Evolutionary conservation across 805 yeast species (phyloP).

Genomic region (Lipomyces sp.): DNA sequence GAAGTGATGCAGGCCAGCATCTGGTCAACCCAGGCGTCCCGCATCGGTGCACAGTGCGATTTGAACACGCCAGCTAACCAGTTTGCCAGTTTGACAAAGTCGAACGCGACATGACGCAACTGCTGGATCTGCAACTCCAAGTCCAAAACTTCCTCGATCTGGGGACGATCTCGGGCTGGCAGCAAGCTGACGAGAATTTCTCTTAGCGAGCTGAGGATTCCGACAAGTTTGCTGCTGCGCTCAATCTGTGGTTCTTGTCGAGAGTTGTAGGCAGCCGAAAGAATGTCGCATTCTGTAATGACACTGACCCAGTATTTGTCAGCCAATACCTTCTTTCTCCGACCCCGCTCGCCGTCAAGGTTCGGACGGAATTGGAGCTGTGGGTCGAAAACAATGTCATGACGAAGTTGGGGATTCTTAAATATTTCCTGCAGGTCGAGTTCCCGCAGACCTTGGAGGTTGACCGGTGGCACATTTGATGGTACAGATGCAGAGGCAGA

Average conservation of each 20-base stretch:
- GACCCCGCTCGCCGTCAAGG: constrained; percentile 87
- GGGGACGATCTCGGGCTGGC: constrained; percentile 73
- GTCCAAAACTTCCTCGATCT: constrained; percentile 75
- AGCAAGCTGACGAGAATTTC: constrained; percentile 75
- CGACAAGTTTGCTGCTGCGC: constrained; percentile 55
- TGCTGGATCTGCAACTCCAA: constrained; percentile 78
- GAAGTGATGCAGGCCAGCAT: constrained; percentile 62
- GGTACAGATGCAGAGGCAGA: constrained; percentile 12
- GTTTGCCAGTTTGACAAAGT: constrained; percentile 68
- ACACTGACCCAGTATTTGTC: constrained; percentile 86
- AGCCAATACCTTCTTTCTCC: constrained; percentile 71
- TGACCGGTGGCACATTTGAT: constrained; percentile 68
- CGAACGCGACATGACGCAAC: constrained; percentile 63
- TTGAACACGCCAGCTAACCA: constrained; percentile 82
- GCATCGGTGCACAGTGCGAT: constrained; percentile 93
- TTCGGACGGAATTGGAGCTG: constrained; percentile 89
- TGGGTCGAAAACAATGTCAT: constrained; percentile 91
- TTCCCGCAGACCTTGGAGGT: constrained; percentile 77
- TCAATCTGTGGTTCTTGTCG: constrained; percentile 32
- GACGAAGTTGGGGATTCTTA: constrained; percentile 89
- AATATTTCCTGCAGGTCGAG: constrained; percentile 86
- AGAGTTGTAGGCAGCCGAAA: constrained; percentile 5
- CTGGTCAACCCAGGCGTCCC: constrained; percentile 86
- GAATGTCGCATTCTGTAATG: constrained; percentile 62
- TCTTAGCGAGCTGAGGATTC: constrained; percentile 74